A percentile compares a stretch with the other conserved stretches of the same genome.
Evolutionary conservation across 2,329 filamentous ascomycete species (phyloP).

Genomic region (Pseudogymnoascus sp.): DNA sequence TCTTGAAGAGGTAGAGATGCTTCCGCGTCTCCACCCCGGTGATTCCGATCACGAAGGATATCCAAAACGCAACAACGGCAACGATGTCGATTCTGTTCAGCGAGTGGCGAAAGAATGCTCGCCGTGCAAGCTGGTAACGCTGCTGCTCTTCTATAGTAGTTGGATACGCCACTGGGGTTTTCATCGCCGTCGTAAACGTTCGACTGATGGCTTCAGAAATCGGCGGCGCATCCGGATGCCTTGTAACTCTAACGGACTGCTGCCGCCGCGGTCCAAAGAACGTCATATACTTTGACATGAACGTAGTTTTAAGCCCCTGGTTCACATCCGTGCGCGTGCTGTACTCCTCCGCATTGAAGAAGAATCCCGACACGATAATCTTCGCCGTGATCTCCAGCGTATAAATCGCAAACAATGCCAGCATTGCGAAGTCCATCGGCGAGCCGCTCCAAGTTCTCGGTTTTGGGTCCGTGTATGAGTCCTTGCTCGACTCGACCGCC

Average conservation of each 20-base stretch:
- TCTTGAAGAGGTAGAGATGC: slow-evolving; percentile 85
- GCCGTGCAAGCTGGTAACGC: slow-evolving; percentile 74
- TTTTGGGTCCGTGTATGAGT: slow-evolving; percentile 56
- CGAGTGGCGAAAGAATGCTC: slow-evolving; percentile 87
- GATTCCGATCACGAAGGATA: slow-evolving; percentile 68
- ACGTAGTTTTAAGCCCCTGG: slow-evolving; percentile 62
- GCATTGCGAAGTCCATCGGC: slow-evolving; percentile 43
- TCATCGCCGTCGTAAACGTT: slow-evolving; percentile 67
- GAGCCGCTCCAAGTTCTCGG: slow-evolving; percentile 56
- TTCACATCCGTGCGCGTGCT: slow-evolving; percentile 72
- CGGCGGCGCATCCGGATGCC: slow-evolving; percentile 21
- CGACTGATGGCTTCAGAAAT: slow-evolving; percentile 51
- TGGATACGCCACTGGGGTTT: slow-evolving; percentile 38
- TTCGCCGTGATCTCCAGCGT: slow-evolving; percentile 76
- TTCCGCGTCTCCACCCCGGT: slow-evolving; percentile 58
- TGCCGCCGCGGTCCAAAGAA: slow-evolving; percentile 78
- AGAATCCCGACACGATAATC: slow-evolving; percentile 85
- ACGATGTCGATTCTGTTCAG: slow-evolving; percentile 96
- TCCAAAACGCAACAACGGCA: slow-evolving; percentile 92
- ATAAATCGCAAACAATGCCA: slow-evolving; percentile 81
- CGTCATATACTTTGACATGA: slow-evolving; percentile 66
- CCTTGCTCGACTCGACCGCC: slow-evolving; percentile 68
- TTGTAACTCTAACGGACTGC: slow-evolving; percentile 19
- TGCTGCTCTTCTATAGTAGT: slow-evolving; percentile 69
- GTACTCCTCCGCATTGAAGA: slow-evolving; percentile 85